Evolutionary conservation across 2,329 filamentous ascomycete genomes (phyloP).

Genomic region (Pezicula rhizophila): DNA sequence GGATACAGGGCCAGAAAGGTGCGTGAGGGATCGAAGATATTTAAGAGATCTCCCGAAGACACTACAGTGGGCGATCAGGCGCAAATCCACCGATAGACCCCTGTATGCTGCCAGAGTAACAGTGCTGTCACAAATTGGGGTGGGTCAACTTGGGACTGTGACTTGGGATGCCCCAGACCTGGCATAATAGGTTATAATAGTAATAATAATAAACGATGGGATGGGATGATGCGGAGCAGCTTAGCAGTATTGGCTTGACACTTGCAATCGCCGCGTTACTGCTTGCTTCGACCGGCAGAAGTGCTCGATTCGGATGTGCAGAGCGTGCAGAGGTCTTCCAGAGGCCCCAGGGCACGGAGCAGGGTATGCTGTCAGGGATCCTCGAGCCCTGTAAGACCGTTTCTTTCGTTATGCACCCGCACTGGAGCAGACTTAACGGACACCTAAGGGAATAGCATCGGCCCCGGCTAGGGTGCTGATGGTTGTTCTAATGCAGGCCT

Average conservation of each 20-base stretch:
- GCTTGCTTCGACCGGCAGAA: conserved; percentile 14
- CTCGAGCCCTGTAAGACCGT: conserved; percentile 19
- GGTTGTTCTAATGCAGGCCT: conserved; percentile 24
- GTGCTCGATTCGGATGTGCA: conserved; percentile 19
- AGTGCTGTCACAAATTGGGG: conserved; percentile 49
- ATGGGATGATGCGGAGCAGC: conserved; percentile 21
- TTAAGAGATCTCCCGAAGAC: conserved; percentile 45
- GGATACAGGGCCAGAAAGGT: conserved; percentile 25
- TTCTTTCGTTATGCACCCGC: conserved; percentile 22
- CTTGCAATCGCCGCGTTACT: conserved; percentile 19
- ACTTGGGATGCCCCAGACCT: conserved; percentile 27
- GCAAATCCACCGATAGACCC: conserved; percentile 44
- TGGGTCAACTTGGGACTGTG: conserved; percentile 35
- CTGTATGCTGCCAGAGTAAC: conserved; percentile 36
- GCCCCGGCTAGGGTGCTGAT: conserved; percentile 18
- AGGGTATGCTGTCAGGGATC: conserved; percentile 14
- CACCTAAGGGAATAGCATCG: conserved; percentile 16
- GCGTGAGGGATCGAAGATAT: conserved; percentile 37
- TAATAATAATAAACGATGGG: conserved; percentile 13
- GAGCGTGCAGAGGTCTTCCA: not conserved
- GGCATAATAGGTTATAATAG: conserved; percentile 15
- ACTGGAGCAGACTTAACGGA: conserved; percentile 12
- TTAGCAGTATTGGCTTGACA: conserved; percentile 13
- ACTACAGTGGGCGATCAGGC: conserved; percentile 43
- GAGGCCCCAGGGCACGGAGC: conserved; percentile 16